Evolutionary conservation across 73 alveolate species (phyloP), one percentile per base, ranked within the genome.

Genomic region (Halteria grandinella): DNA sequence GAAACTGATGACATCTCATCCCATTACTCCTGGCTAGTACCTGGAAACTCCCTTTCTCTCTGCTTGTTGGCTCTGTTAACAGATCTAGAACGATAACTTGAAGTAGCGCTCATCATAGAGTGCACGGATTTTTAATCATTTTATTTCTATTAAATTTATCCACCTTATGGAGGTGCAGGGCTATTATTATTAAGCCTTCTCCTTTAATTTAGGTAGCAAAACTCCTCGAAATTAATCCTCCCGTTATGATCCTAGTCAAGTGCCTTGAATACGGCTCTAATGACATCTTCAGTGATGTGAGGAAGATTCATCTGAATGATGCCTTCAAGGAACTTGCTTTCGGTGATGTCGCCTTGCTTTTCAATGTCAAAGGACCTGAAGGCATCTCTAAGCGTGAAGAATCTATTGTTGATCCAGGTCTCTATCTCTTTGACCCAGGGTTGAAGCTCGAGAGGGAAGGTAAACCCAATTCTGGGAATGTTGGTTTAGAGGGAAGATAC

Each of bases 151-250:
- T n/a, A n/a, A n/a, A n/a, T n/a, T n/a, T n/a, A n/a, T n/a, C n/a
- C n/a, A n/a, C n/a, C n/a, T n/a, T n/a, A n/a, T n/a, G n/a, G n/a
- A n/a, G n/a, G n/a, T n/a, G n/a, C n/a, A n/a, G n/a, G n/a, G n/a
- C n/a, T n/a, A n/a, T n/a, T n/a, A n/a, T n/a, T n/a, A n/a, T 39
- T 39, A 39, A 39, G 70, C 7, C 10, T 14, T 21, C 24, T 54
- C 52, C 47, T 29, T 8, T 54, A 21, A 8, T 23, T 21, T 7
- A 54, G 40, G 7, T 21, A 4, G 29, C 70, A 54, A 21, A 54
- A 54, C 17, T 54, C 40, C 12, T 54, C 70, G 47, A 54, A 54
- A 48, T 20, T 54, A 23, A 54, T 54, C 40, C 7, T 54, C 7
- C 70, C 70, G 14, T 54, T 29, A 7, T n/a, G 49, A 20, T 54